Evolutionary conservation across 441 rosid species (phyloP).

Genomic region (Adansonia gregorii): DNA sequence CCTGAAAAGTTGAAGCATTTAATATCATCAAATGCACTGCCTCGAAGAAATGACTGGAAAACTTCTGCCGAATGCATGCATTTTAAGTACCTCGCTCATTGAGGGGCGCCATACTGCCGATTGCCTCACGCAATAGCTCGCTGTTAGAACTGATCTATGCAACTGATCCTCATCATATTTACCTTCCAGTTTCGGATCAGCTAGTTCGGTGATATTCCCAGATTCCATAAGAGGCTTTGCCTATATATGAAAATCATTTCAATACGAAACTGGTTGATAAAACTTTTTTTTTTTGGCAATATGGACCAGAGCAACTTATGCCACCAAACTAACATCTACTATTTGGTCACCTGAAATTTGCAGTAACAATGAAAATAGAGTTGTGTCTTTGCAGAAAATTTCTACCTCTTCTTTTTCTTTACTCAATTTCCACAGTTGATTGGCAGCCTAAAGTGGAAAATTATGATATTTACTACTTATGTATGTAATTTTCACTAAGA

Average conservation of each 20-base stretch:
- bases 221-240: slow-evolving; percentile 84
- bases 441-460: neutral
- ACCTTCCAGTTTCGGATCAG: slow-evolving; percentile 69
- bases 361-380: neutral
- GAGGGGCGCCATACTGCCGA: slow-evolving; percentile 79
- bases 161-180: slow-evolving; percentile 65
- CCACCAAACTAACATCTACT: neutral
- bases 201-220: slow-evolving; percentile 59
- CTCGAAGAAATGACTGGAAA: neutral
- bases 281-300: neutral
- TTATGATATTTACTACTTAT: neutral
- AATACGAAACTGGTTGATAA: neutral
- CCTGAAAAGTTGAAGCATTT: slow-evolving; percentile 39
- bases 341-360: neutral
- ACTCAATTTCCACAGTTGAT: neutral
- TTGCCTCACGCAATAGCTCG: slow-evolving; percentile 81
- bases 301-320: neutral
- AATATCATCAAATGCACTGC: neutral
- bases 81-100: slow-evolving; percentile 66
- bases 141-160: slow-evolving; percentile 63
- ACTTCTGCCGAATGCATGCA: neutral
- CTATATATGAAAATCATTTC: slow-evolving; percentile 37
- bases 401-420: slow-evolving; percentile 39
- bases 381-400: neutral
- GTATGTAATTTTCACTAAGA: neutral